A percentile compares a stretch with the other conserved stretches of the same genome.
These are phyloP conservation scores for Aspergillus hancockii DNA, from an alignment of 495 filamentous ascomycete genomes.

Conservation along the genomic window DNA sequence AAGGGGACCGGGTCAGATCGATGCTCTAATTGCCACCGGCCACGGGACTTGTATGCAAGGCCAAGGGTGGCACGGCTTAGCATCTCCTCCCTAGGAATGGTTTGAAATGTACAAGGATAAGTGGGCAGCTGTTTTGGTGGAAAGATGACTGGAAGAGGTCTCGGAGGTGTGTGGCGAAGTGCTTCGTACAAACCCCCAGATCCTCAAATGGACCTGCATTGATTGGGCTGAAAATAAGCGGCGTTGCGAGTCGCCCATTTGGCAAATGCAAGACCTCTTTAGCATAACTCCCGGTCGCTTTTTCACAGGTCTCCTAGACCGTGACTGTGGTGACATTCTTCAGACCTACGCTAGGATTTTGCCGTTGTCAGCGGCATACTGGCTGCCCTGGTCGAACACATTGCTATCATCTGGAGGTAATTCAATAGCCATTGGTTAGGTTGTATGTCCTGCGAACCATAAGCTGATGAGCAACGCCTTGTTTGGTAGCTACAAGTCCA, in stretches of 20 bases:
- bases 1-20: neutral
- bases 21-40: neutral
- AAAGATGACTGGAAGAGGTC: neutral
- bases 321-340: no score
- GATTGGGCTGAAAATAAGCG: neutral
- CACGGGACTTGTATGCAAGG: neutral
- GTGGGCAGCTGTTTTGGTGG: neutral
- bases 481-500: no score
- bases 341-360: no score
- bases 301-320: no score
- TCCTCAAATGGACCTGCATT: neutral
- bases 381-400: no score
- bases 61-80: neutral
- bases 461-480: no score
- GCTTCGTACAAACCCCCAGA: neutral
- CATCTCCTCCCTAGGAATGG: neutral
- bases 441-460: no score
- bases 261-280: neutral
- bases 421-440: no score
- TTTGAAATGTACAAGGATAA: neutral
- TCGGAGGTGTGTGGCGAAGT: neutral
- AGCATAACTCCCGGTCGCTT: constrained; percentile 3
- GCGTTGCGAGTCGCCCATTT: neutral
- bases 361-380: no score
- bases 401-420: no score